Conservation (phyloP, 139 green algal genomes). For the Chlamydomonas sp. region DNA sequence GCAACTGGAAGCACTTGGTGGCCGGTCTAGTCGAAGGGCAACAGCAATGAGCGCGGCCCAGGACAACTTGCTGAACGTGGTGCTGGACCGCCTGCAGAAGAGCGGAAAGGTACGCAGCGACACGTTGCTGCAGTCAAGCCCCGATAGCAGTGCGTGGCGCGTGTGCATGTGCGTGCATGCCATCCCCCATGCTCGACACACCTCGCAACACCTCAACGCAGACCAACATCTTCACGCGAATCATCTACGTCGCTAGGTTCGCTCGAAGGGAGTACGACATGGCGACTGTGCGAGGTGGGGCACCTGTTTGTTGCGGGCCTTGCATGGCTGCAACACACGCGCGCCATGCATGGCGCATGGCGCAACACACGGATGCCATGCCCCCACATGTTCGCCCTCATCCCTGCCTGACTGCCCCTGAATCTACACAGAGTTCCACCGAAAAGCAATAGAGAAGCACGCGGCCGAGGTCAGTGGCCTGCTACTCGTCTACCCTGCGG, state of each 20-base stretch:
- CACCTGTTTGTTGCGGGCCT: not conserved
- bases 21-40: too few relatives aligned
- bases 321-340: not conserved
- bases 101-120: constrained; percentile 21
- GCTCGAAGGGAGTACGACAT: constrained; percentile 13
- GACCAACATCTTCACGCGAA: constrained; percentile 19
- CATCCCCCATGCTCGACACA: not conserved
- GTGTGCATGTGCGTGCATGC: not conserved
- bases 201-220: not conserved
- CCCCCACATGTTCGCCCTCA: not conserved
- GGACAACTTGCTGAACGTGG: constrained; percentile 33
- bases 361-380: not conserved
- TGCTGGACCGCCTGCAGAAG: constrained; percentile 26
- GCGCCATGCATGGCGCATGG: not conserved
- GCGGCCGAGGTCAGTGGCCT: constrained; percentile 21
- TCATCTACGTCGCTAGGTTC: constrained; percentile 32
- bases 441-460: constrained; percentile 25
- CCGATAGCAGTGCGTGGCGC: not conserved
- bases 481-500: constrained; percentile 29
- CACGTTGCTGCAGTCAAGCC: not conserved
- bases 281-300: constrained; percentile 17
- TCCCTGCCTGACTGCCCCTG: too few relatives aligned
- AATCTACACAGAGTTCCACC: constrained; percentile 23
- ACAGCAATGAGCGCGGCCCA: too few relatives aligned
- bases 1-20: too few relatives aligned